Evolutionary conservation across 768 basidiomycete genomes (phyloP), one percentile per base, ranked within the genome.

Genomic region (Amanita brunnescens): DNA sequence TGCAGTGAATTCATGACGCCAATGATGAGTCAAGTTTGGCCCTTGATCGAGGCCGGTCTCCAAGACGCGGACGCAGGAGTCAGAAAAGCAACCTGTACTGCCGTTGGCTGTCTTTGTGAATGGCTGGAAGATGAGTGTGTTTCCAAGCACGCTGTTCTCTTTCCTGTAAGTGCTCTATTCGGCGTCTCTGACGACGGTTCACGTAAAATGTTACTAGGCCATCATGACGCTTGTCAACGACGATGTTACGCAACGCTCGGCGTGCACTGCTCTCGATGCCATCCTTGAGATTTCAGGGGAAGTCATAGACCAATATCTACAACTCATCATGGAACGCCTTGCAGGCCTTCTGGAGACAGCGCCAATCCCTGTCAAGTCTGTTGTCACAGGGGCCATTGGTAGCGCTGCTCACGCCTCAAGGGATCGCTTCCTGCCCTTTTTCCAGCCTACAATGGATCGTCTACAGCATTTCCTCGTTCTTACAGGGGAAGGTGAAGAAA

Each of bases 1-100:
- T 97, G 95, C 74, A 91, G 87, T 70, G 94, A 98, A 73, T 98
- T 74, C 70, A 97, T 99, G 81, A 91, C 91, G 30, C 91, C 94
- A 7, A 77, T 92, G 58, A 91, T 99, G 78, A 68, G 65, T 54
- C 78, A 90, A 60, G 84, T 99, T 24, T 99, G 96, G 96, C 93
- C 94, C 1, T 75, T 95, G 51, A 83, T 99, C 59, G 89, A 96
- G 62, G 75, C 80, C 44, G 94, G 94, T 57, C 80, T 99, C 29
- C 78, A 76, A 54, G 96, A 99, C 64, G 64, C 69, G 34, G 92
- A 97, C 61, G 76, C 86, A 12, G 77, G 78, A 9, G 96, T 99
- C 47, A 78, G 94, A 62, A 96, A 93, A 67, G 95, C 96, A 2
- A 85, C 89, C n/a, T 98, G 95, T 67, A 81, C 92, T 52, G 91